Percentiles rank a stretch among this genome's conserved stretches.
Evolutionary conservation across 345 rosid genomes (phyloP).

Genomic region (Eucalyptus cladocalyx): DNA sequence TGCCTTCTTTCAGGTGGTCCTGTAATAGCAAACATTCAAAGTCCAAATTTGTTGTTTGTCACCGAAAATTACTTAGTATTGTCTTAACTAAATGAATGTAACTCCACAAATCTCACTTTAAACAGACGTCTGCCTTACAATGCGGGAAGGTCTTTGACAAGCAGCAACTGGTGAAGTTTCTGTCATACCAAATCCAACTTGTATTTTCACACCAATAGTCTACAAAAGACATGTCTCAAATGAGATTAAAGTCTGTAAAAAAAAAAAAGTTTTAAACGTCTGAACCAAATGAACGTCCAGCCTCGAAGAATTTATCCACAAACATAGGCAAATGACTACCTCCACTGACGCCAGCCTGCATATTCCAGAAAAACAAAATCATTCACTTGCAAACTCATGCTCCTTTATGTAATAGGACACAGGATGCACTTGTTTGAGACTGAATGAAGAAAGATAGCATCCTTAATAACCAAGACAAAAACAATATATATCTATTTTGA

Average conservation of each 20-base stretch:
- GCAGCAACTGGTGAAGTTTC: slow-evolving; percentile 84
- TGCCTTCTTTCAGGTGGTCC: neutral
- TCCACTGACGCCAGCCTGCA: slow-evolving; percentile 85
- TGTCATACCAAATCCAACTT: slow-evolving; percentile 88
- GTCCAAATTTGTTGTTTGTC: neutral
- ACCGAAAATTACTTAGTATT: neutral
- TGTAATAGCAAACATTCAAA: neutral
- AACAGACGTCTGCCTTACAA: slow-evolving; percentile 30
- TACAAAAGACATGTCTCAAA: slow-evolving; percentile 3
- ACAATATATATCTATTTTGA: neutral
- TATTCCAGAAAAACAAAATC: neutral
- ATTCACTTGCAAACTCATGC: neutral
- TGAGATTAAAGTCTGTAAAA: neutral
- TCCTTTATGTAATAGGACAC: neutral
- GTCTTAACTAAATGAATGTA: neutral
- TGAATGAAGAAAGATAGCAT: neutral
- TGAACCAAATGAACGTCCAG: neutral
- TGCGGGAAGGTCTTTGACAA: slow-evolving; percentile 41
- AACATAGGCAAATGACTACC: slow-evolving; percentile 83
- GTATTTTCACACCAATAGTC: slow-evolving; percentile 77
- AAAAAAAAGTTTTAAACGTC: neutral
- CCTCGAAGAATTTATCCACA: slow-evolving; percentile 89
- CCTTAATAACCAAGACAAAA: neutral
- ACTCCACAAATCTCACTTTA: neutral
- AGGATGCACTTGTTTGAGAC: neutral